Evolutionary conservation across 2,329 filamentous ascomycete species (phyloP), one percentile per base, ranked within the genome.

Genomic region (Fusarium sp.): DNA sequence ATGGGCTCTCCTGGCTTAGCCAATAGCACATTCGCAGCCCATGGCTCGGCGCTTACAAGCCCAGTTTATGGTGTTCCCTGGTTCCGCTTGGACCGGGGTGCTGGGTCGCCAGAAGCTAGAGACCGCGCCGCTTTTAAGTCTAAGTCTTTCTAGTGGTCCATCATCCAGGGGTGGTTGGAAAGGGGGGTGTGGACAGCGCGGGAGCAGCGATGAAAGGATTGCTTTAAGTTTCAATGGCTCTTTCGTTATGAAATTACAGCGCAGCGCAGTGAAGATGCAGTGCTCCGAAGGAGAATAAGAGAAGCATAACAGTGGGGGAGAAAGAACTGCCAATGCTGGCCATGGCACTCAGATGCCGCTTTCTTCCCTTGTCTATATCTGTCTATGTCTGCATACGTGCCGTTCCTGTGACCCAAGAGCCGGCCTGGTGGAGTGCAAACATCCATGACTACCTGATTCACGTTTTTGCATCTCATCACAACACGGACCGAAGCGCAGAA

Each of bases 21-120:
- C 79, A 81, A 81, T 81, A 56, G 35, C 33, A 73, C 23, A 49
- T 35, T 23, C 60, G 44, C 55, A 45, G 58, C 54, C 70, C 41
- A 55, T 64, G 70, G 66, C 73, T 73, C 74, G 79, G 80, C 80
- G 80, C 80, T 81, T 81, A 81, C 60, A 69, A 64, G 56, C 33
- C 64, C 54, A 62, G 60, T 64, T 62, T 53, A 62, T 64, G 68
- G 68, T 48, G 38, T 57, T 35, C 15, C 33, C 56, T 44, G 33
- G 53, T 65, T 52, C 60, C 57, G 60, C 61, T 53, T 62, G 53
- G 73, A 73, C 78, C 73, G 64, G 77, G 77, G 74, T 76, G 60
- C 73, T 73, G 73, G 75, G 73, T 74, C 69, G 64, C 55, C 66
- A 59, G 46, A 69, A 46, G 67, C 48, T 61, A 60, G 56, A 66